phyloP scores from a whole-genome alignment of 2,329 filamentous ascomycete species.

The Aspergillus hiratsukae region DNA sequence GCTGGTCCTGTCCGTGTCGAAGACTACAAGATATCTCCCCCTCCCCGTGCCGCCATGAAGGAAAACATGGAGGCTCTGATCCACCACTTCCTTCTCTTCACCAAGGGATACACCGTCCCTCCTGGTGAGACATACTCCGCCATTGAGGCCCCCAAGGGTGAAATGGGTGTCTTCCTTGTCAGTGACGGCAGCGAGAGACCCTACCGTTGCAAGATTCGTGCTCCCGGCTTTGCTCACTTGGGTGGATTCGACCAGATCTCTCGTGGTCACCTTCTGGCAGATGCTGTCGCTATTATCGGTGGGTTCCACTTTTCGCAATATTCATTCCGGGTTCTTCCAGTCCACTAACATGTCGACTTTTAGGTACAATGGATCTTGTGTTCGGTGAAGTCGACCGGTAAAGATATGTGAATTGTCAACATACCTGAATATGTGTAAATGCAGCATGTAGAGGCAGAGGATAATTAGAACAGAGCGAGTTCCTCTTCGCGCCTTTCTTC shows the following conservation, averaged over 20 bases:
- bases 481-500: background rate
- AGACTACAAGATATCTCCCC: conserved; percentile 97
- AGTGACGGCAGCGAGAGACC: conserved; percentile 94
- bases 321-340: background rate
- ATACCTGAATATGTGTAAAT: background rate
- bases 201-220: conserved; percentile 95
- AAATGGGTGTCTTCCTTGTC: conserved; percentile 97
- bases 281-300: conserved; percentile 91
- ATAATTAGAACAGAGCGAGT: background rate
- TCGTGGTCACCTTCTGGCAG: conserved; percentile 87
- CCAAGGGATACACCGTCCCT: conserved; percentile 95
- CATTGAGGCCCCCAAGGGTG: conserved; percentile 99
- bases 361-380: conserved; percentile 75
- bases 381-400: conserved; percentile 66
- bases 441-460: background rate
- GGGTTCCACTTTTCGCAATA: conserved; percentile 26
- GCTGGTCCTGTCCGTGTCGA: conserved; percentile 89
- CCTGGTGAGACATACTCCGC: conserved; percentile 97
- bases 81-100: conserved; percentile 98
- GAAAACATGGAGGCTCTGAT: conserved; percentile 99
- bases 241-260: conserved; percentile 90
- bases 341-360: conserved; percentile 14
- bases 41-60: conserved; percentile 97
- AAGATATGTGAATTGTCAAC: conserved; percentile 12
- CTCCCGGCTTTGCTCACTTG: conserved; percentile 93